A percentile compares a stretch with the other conserved stretches of the same genome.
phyloP scores from a whole-genome alignment of 129 eudicot species.

The Tagetes patula region DNA sequence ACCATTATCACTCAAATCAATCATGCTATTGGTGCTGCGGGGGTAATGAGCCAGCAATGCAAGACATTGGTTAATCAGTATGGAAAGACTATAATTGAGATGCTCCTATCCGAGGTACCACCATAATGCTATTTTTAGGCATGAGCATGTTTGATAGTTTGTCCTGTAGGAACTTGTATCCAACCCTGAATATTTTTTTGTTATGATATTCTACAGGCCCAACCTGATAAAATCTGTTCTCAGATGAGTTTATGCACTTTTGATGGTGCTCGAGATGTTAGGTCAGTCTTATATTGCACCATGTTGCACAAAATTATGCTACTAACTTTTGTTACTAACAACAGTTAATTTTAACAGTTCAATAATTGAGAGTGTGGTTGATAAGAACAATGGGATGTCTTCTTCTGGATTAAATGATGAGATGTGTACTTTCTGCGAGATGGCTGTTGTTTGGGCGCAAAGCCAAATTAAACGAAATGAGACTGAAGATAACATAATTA shows the following conservation, averaged over 20 bases:
- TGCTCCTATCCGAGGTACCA: slow-evolving; percentile 71
- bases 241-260: slow-evolving; percentile 72
- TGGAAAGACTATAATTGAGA: slow-evolving; percentile 73
- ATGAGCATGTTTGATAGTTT: not conserved
- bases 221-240: slow-evolving; percentile 77
- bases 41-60: slow-evolving; percentile 95
- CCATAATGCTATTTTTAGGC: not conserved
- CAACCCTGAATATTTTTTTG: not conserved
- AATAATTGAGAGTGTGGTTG: slow-evolving; percentile 92
- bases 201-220: slow-evolving; percentile 48
- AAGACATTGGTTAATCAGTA: slow-evolving; percentile 72
- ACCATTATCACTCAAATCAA: slow-evolving; percentile 74
- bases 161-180: not conserved
- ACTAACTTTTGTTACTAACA: not conserved
- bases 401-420: slow-evolving; percentile 54
- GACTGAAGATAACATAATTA: slow-evolving; percentile 72
- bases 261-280: slow-evolving; percentile 59
- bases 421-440: slow-evolving; percentile 80
- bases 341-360: slow-evolving; percentile 42
- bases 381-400: slow-evolving; percentile 45
- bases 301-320: not conserved
- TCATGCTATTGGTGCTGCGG: slow-evolving; percentile 96
- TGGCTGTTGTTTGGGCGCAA: slow-evolving; percentile 98
- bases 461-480: slow-evolving; percentile 64
- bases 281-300: slow-evolving; percentile 48